phyloP scores from a whole-genome alignment of 305 asterid genomes.

The Withania somnifera region DNA sequence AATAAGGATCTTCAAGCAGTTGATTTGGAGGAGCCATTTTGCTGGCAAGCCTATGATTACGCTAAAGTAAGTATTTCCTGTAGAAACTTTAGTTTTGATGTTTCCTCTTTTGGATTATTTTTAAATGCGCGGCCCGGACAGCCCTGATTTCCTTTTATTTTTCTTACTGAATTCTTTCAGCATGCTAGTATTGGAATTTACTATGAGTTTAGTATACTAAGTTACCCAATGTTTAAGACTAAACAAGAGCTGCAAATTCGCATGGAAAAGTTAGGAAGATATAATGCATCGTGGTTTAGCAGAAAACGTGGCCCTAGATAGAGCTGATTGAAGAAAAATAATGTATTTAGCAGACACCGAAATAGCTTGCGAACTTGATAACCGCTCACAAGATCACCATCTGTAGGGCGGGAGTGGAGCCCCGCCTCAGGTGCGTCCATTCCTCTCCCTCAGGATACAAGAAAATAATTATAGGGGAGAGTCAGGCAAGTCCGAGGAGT shows the following conservation, averaged over 20 bases:
- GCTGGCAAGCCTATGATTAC: slow-evolving; percentile 89
- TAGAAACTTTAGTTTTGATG: not conserved
- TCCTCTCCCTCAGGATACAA: not conserved
- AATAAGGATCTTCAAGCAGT: slow-evolving; percentile 81
- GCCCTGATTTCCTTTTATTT: not conserved
- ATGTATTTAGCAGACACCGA: not conserved
- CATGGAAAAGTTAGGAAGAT: not conserved
- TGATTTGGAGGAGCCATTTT: slow-evolving; percentile 91
- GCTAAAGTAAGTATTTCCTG: slow-evolving; percentile 56
- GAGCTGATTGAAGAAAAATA: not conserved
- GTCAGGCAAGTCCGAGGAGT: not conserved
- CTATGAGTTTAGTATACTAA: not conserved
- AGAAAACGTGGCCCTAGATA: not conserved
- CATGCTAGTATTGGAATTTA: not conserved
- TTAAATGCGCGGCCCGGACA: not conserved
- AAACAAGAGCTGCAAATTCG: not conserved
- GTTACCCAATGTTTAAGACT: not conserved
- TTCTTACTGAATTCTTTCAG: not conserved
- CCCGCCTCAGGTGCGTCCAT: no score
- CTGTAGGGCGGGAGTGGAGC: not conserved
- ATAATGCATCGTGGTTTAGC: not conserved
- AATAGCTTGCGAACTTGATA: not conserved
- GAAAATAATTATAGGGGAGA: not conserved
- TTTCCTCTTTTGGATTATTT: not conserved
- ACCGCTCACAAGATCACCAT: not conserved